Percentiles rank a stretch among this genome's conserved stretches.
Conservation (phyloP, 2,329 filamentous ascomycete genomes). For the Trichoderma oligosporum region DNA sequence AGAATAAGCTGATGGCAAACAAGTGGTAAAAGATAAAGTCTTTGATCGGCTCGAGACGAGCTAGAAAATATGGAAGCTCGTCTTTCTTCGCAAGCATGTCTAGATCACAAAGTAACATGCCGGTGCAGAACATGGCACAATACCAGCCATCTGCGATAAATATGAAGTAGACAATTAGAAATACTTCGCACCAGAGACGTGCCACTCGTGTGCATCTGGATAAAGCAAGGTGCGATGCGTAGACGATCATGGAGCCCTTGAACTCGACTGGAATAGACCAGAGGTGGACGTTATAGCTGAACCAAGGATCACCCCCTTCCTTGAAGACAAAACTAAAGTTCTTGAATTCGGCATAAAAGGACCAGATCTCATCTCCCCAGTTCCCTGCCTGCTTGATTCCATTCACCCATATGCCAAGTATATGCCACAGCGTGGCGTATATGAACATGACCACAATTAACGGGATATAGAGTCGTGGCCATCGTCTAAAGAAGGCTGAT, state of each 20-base stretch:
- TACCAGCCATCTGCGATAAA: conserved; percentile 64
- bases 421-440: conserved; percentile 49
- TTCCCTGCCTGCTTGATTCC: conserved; percentile 38
- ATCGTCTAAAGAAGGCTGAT: conserved; percentile 48
- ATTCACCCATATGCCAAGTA: conserved; percentile 45
- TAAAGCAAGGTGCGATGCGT: conserved; percentile 54
- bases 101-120: conserved; percentile 60
- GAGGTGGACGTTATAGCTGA: conserved; percentile 51
- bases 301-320: conserved; percentile 52
- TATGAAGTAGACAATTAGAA: conserved; percentile 60
- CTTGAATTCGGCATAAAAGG: conserved; percentile 55
- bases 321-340: conserved; percentile 67
- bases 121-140: conserved; percentile 56
- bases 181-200: conserved; percentile 51
- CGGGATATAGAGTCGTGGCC: conserved; percentile 48
- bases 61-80: conserved; percentile 49
- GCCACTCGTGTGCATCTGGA: conserved; percentile 52
- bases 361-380: conserved; percentile 48
- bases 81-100: conserved; percentile 51
- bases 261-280: conserved; percentile 65
- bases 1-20: conserved; percentile 50
- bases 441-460: conserved; percentile 53
- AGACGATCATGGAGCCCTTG: conserved; percentile 61
- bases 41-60: conserved; percentile 45
- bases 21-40: conserved; percentile 50